Base-by-base conservation (phyloP, 208 protist genomes). In the Acanthamoeba culbertsoni region DNA sequence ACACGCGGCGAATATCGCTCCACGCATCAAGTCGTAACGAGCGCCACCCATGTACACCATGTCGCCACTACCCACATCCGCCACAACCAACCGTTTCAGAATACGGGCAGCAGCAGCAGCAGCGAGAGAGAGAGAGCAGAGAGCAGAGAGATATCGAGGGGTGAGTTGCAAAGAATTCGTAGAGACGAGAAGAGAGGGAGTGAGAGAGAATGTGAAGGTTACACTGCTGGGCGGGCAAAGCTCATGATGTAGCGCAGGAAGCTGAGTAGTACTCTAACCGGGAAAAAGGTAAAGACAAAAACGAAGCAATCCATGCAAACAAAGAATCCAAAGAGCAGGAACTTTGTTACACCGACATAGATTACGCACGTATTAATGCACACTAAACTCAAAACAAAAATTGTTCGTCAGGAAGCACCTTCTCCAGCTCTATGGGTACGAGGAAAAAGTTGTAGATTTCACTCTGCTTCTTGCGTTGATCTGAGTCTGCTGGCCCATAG, bases 251-350 rank as follows among this genome's bases (percentile, higher is more conserved):
- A 89, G 51, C 57, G 63, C n/a, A 63, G 82, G 4, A 96, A 51
- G 33, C 77, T 45, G 18, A 94, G 53, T n/a, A 95, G 20, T 0
- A 97, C 62, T 46, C 96, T 55, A 10, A 96, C 31, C 23, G 96
- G 96, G 28, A 97, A 93, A 37, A 97, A 94, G 14, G 96, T 97
- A 53, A 97, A 95, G 31, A 95, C 73, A 48, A 94, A 95, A 33
- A 97, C 59, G 79, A 97, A 97, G 31, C 75, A 53, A 55, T 97
- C 96, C 33, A 95, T 75, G 63, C 96, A 97, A n/a, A 97, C 84
- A 0, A 97, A 59, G 68, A 94, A 96, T n/a, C 96, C 95, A 86
- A 96, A 96, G 2, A 82, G 45, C 20, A 96, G 40, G 51, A 96
- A 84, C 62, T 95, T n/a, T n/a, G n/a, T n/a, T n/a, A n/a, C n/a